A percentile compares a stretch with the other conserved stretches of the same genome.
Conservation (phyloP, 2,329 filamentous ascomycete species). For the Pleomassaria siparia region DNA sequence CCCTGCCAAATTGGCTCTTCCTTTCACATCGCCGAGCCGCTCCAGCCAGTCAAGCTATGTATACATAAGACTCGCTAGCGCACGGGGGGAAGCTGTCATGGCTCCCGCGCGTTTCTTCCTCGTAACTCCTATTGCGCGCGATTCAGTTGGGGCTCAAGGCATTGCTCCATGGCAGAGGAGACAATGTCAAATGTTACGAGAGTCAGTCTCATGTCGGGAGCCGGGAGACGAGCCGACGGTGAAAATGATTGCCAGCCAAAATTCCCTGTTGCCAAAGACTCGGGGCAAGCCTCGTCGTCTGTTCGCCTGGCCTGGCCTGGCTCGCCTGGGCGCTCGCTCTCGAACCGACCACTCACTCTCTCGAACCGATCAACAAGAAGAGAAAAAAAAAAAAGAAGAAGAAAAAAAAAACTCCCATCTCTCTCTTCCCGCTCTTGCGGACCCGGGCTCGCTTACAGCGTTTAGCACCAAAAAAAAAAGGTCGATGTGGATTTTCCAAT, state of each 20-base stretch:
- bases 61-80: slow-evolving; percentile 24
- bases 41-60: no score
- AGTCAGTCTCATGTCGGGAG: slow-evolving; percentile 5
- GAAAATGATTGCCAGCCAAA: slow-evolving; percentile 10
- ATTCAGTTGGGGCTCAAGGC: slow-evolving; percentile 11
- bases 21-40: slow-evolving; percentile 13
- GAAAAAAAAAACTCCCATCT: slow-evolving; percentile 10
- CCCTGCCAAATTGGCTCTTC: slow-evolving; percentile 16
- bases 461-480: slow-evolving; percentile 8
- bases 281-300: slow-evolving; percentile 15
- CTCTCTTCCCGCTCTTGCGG: slow-evolving; percentile 19
- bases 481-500: slow-evolving; percentile 2
- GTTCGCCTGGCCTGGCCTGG: no score
- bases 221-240: slow-evolving; percentile 13
- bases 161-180: background rate
- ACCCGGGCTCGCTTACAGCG: no score
- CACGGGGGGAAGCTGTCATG: slow-evolving; percentile 31
- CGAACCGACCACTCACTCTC: no score
- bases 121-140: slow-evolving; percentile 15
- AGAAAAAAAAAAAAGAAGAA: no score
- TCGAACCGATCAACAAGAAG: no score
- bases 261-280: slow-evolving; percentile 16
- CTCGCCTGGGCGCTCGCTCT: slow-evolving; percentile 15
- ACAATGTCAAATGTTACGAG: background rate
- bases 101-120: slow-evolving; percentile 22